These are phyloP conservation scores for Coemansia nantahalensis DNA, from an alignment of 192 early-diverging fungal species.

Conservation along the genomic window DNA sequence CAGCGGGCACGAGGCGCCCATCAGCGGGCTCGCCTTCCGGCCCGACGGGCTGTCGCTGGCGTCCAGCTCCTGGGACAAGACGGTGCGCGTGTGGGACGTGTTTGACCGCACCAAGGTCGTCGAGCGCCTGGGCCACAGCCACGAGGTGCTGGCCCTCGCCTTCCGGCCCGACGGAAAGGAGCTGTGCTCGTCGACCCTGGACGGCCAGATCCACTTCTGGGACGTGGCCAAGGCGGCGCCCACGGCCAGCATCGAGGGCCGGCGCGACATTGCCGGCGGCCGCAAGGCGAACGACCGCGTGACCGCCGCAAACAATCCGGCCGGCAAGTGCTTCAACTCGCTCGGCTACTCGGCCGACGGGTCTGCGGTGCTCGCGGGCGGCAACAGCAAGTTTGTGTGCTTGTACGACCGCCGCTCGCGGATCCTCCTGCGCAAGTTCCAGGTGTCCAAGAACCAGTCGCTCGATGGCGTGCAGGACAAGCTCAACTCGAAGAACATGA, in stretches of 20 bases:
- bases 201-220: conserved; percentile 95
- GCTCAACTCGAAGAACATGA: conserved; percentile 90
- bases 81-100: conserved; percentile 89
- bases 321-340: conserved; percentile 88
- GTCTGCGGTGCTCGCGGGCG: conserved; percentile 85
- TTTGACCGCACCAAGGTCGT: conserved; percentile 80
- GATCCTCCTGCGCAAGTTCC: conserved; percentile 84
- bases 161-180: conserved; percentile 91
- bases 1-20: conserved; percentile 89
- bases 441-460: conserved; percentile 88
- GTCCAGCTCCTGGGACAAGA: conserved; percentile 90
- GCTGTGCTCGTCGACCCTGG: conserved; percentile 81
- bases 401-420: conserved; percentile 80
- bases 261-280: conserved; percentile 89
- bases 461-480: conserved; percentile 90
- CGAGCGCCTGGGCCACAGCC: conserved; percentile 74
- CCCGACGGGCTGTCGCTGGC: conserved; percentile 77
- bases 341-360: conserved; percentile 96
- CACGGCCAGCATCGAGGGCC: conserved; percentile 79
- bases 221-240: conserved; percentile 73
- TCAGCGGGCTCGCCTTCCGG: conserved; percentile 82
- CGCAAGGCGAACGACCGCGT: conserved; percentile 74
- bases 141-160: conserved; percentile 85
- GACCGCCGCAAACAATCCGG: conserved; percentile 77
- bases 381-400: conserved; percentile 94